phyloP scores from a whole-genome alignment of 2,329 filamentous ascomycete genomes.

The Claviceps citrina region DNA sequence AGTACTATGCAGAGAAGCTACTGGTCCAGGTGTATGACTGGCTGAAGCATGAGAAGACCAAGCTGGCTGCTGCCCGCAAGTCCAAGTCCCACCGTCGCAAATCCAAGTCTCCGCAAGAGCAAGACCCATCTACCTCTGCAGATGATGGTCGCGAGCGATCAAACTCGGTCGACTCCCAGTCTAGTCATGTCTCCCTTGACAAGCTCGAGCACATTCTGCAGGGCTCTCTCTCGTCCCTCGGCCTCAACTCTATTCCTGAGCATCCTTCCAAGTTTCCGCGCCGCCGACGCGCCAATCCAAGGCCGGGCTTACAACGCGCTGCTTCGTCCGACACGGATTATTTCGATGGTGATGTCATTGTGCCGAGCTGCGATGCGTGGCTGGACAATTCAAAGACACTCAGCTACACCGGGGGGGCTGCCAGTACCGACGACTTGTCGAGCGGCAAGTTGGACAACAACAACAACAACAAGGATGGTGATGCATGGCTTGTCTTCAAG shows the following conservation, averaged over 20 bases:
- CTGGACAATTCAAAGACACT: conserved; percentile 86
- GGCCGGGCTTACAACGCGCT: conserved; percentile 27
- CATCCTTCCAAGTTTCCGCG: conserved; percentile 27
- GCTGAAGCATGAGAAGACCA: conserved; percentile 66
- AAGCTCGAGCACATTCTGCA: conserved; percentile 67
- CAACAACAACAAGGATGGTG: conserved; percentile 57
- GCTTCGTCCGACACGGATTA: conserved; percentile 76
- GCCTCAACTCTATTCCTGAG: conserved; percentile 30
- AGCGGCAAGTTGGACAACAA: conserved; percentile 28
- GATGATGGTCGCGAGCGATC: conserved; percentile 20
- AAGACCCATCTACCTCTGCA: conserved; percentile 9
- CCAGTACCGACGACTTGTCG: conserved; percentile 27
- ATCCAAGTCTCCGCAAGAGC: conserved; percentile 21
- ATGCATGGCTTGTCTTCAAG: conserved; percentile 78
- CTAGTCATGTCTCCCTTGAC: conserved; percentile 60
- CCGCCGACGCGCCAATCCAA: conserved; percentile 22
- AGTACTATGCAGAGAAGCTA: conserved; percentile 38
- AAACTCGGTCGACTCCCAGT: conserved; percentile 48
- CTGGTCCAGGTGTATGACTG: conserved; percentile 66
- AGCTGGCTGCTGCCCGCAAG: conserved; percentile 32
- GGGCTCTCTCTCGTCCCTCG: conserved; percentile 42
- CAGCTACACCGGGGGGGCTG: conserved; percentile 45
- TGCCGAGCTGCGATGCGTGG: conserved; percentile 69
- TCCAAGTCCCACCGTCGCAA: conserved; percentile 24
- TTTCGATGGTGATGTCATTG: conserved; percentile 62